Base-by-base conservation (phyloP, 2,329 filamentous ascomycete species). In the Daldinia sp. region DNA sequence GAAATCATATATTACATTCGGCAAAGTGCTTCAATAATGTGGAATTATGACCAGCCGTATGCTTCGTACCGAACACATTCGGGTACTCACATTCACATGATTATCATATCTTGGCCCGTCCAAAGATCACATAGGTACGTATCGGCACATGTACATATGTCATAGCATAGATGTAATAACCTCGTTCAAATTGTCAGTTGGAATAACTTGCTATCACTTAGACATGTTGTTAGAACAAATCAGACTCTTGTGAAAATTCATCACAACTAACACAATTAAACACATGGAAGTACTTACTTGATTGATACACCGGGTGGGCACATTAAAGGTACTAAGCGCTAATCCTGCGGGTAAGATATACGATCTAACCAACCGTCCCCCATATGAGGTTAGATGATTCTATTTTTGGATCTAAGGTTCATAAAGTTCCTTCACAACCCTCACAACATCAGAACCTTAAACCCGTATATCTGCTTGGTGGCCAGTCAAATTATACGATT, bases 291-390 rank as follows among this genome's bases (percentile, higher is more conserved):
- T 44, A 26, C 26, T 41, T 28, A 33, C 26, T 44, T 33, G 26
- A 54, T 54, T 20, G 39, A 58, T 33, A 30, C 46, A 51, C 41
- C 41, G 41, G 41, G 41, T 20, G 62, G 44, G 46, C 23, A 51
- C 48, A 28, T 46, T 37, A 56, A 46, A 60, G 35, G 26, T 33
- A 51, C 42, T 30, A 65, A 46, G 57, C 55, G 54, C 54, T 60
- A 62, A 56, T 61, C 28, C 56, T 66, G 58, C 62, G 56, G 65
- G 56, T 61, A 54, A 66, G 60, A 65, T 62, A 28, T 67, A 71
- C 66, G 69, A 69, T 71, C 66, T 62, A 60, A 60, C 69, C 63
- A 67, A 66, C 60, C 63, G n/a, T 37, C 12, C 41, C 26, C 68
- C 60, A 33, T 26, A 60, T 60, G 46, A 44, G 53, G 61, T 55